Evolutionary conservation across 257 asterid species (phyloP).

Genomic region (Vinca minor): DNA sequence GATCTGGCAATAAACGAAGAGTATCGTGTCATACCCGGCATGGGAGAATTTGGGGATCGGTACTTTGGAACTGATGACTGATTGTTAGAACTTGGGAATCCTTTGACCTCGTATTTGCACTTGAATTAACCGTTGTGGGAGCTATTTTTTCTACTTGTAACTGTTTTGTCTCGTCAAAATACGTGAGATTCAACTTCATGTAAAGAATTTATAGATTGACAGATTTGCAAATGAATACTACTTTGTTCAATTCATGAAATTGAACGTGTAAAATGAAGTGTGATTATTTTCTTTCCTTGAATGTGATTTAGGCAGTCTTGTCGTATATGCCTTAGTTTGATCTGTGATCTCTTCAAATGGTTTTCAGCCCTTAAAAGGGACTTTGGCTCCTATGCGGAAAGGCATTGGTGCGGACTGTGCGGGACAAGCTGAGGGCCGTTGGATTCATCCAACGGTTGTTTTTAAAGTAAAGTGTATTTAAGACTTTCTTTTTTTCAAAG

Average conservation of each 20-base stretch:
- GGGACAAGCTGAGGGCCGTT: no score
- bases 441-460: no score
- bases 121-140: not conserved
- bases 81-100: not conserved
- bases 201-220: not conserved
- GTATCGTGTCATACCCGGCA: slow-evolving; percentile 71
- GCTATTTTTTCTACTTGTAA: not conserved
- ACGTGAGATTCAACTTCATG: not conserved
- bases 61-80: slow-evolving; percentile 66
- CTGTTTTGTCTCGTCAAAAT: not conserved
- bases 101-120: not conserved
- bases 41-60: slow-evolving; percentile 99
- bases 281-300: not conserved
- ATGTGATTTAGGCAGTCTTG: not conserved
- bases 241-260: not conserved
- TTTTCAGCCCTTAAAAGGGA: no score
- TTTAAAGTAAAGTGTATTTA: no score
- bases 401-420: no score
- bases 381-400: no score
- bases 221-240: not conserved
- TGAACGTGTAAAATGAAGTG: not conserved
- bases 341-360: no score
- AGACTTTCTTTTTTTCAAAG: no score
- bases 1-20: slow-evolving; percentile 64
- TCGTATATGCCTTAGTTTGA: no score